Base-by-base conservation (phyloP, 1,139 yeast genomes). In the Torulaspora globosa region DNA sequence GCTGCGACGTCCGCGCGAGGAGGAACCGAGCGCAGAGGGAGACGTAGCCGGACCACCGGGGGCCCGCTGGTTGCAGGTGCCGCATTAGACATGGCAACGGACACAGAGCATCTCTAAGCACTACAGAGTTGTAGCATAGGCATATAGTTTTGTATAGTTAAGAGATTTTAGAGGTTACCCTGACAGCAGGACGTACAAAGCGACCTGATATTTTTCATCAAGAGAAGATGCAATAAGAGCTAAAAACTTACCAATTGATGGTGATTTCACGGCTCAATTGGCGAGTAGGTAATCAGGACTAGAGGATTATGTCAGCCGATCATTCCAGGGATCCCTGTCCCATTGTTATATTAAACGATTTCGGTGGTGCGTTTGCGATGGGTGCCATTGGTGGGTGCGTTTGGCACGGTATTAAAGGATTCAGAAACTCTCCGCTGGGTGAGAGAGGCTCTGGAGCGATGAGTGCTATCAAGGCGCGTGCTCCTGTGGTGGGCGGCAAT, bases 321-420 rank as follows among this genome's bases (percentile, higher is more conserved):
- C 98, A 92, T 70, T 80, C 96, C 37, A 86, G 98, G 80, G 99
- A 92, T 68, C 99, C 99, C 62, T 92, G 99, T 74, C 99, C 98
- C 51, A 79, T 90, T 58, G 97, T 92, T 54, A 89, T 92, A 58
- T 73, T 92, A 56, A 90, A 83, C 70, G 99, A 92, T 75, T 92
- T 92, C 63, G 99, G 99, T 63, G 97, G 97, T 67, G 97, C 98
- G 48, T 92, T 89, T 63, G 82, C 97, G 63, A 90, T 92, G 97
- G 99, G 99, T 70, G 85, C 81, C 59, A 86, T 92, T 63, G 97
- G 98, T 72, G 99, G 99, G 56, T 82, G 94, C 60, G 83, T 94
- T 55, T 92, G 98, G 98, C 98, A 92, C 74, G 97, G 97, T 65
- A 85, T 92, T 65, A 92, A 94, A 68, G 99, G 99, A 40, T 92